Evolutionary conservation across 169 alveolate species (phyloP).

Genomic region (Besnoitia besnoiti): DNA sequence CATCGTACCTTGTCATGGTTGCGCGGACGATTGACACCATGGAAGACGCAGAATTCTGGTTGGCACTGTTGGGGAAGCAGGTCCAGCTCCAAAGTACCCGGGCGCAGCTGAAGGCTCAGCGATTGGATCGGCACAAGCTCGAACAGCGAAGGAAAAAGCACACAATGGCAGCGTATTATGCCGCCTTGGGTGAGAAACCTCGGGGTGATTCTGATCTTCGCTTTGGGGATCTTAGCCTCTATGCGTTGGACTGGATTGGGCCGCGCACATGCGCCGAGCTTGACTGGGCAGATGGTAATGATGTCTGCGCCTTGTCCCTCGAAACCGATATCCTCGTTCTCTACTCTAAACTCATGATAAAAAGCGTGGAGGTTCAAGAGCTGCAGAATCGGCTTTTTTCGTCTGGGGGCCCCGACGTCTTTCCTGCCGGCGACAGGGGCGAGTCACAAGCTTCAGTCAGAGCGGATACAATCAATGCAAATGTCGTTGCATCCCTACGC

Average conservation of each 20-base stretch:
- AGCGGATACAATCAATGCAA: background rate
- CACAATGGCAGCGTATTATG: background rate
- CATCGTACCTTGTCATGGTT: background rate
- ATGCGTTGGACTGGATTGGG: slow-evolving; percentile 14
- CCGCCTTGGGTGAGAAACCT: background rate
- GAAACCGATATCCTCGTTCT: slow-evolving; percentile 25
- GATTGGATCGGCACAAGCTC: background rate
- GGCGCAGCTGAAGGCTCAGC: slow-evolving; percentile 22
- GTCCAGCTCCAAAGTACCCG: background rate
- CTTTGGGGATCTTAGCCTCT: background rate
- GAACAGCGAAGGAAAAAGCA: slow-evolving; percentile 30
- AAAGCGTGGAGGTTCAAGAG: slow-evolving; percentile 14
- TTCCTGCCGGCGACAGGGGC: background rate
- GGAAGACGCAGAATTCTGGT: background rate
- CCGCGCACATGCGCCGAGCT: slow-evolving; percentile 33
- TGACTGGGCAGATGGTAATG: slow-evolving; percentile 8
- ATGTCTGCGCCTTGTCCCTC: slow-evolving; percentile 34
- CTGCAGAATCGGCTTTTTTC: slow-evolving; percentile 18
- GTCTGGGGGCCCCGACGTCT: background rate
- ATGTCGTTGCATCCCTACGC: background rate
- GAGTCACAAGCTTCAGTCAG: background rate
- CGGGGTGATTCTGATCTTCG: background rate
- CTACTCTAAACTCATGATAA: background rate
- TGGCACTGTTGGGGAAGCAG: slow-evolving; percentile 3
- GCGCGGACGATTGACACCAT: background rate